These are phyloP conservation scores for Hypseocharis bilobata DNA, from an alignment of 441 rosid genomes.

Conservation along the genomic window DNA sequence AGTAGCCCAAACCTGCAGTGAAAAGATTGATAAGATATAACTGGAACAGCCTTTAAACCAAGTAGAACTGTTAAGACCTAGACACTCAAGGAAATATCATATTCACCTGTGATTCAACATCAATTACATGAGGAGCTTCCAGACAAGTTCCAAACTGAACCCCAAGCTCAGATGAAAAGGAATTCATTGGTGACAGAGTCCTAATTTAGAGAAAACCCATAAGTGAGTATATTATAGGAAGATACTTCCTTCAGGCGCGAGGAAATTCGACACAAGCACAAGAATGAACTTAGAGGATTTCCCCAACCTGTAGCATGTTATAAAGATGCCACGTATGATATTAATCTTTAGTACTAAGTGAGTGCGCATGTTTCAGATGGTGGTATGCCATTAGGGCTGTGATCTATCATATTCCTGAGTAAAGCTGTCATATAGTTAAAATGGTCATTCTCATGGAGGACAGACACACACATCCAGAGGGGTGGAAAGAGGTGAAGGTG, in stretches of 20 bases:
- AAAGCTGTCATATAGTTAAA: background rate
- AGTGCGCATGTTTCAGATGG: background rate
- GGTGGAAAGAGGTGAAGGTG: background rate
- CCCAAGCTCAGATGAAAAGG: constrained; percentile 93
- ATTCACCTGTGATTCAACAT: constrained; percentile 67
- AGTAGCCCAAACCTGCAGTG: constrained; percentile 69
- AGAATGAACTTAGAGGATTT: too few species aligned
- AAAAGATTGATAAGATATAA: constrained; percentile 24
- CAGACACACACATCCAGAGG: background rate
- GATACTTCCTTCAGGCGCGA: constrained; percentile 9
- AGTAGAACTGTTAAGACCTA: constrained; percentile 13
- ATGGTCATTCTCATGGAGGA: background rate
- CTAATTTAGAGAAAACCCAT: constrained; percentile 33
- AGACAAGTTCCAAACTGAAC: constrained; percentile 80
- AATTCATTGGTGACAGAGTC: constrained; percentile 83
- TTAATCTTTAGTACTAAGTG: background rate
- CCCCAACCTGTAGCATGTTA: background rate
- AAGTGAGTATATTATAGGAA: constrained; percentile 17
- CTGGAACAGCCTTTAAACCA: constrained; percentile 10
- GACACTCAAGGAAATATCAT: constrained; percentile 13
- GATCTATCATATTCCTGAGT: background rate
- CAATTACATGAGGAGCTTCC: constrained; percentile 97
- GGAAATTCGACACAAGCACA: constrained; percentile 14
- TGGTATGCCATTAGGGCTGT: background rate
- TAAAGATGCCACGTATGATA: background rate